A percentile compares a stretch with the other conserved stretches of the same genome.
Conservation (phyloP, 1,284 basidiomycete genomes). For the Coniferiporia weirii region DNA sequence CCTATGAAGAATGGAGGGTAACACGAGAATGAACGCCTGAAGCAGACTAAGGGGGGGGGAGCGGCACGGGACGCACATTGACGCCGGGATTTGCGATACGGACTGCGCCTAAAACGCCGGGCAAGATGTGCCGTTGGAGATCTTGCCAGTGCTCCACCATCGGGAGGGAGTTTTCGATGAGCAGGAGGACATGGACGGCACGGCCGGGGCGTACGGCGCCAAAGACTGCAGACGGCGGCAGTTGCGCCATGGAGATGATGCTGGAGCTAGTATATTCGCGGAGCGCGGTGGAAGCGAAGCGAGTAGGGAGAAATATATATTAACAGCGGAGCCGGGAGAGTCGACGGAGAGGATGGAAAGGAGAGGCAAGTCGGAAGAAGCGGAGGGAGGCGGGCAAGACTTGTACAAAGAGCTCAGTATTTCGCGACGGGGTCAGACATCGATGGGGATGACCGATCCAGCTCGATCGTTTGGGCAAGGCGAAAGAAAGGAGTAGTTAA, state of each 20-base stretch:
- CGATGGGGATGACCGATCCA: conserved; percentile 9
- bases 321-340: not conserved
- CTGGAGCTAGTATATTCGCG: not conserved
- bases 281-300: not conserved
- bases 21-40: not conserved
- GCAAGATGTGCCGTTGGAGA: conserved; percentile 17
- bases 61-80: conserved; percentile 8
- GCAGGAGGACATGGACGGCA: conserved; percentile 19
- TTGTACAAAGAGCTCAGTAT: not conserved
- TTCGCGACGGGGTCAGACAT: not conserved
- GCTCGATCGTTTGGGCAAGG: conserved; percentile 10
- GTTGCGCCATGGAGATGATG: conserved; percentile 14
- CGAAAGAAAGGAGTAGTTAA: conserved; percentile 5
- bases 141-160: conserved; percentile 18
- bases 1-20: conserved; percentile 1
- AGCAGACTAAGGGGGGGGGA: not conserved
- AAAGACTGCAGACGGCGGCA: conserved; percentile 19
- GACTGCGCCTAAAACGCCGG: conserved; percentile 17
- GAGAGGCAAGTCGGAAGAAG: too few relatives aligned
- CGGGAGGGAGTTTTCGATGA: conserved; percentile 19
- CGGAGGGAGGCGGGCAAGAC: not conserved
- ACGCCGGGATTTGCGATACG: conserved; percentile 19
- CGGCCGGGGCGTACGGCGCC: conserved; percentile 11
- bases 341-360: too few relatives aligned
- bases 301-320: conserved; percentile 3